Base-by-base conservation (phyloP, 495 filamentous ascomycete genomes). In the Tuber microsphaerosporum region DNA sequence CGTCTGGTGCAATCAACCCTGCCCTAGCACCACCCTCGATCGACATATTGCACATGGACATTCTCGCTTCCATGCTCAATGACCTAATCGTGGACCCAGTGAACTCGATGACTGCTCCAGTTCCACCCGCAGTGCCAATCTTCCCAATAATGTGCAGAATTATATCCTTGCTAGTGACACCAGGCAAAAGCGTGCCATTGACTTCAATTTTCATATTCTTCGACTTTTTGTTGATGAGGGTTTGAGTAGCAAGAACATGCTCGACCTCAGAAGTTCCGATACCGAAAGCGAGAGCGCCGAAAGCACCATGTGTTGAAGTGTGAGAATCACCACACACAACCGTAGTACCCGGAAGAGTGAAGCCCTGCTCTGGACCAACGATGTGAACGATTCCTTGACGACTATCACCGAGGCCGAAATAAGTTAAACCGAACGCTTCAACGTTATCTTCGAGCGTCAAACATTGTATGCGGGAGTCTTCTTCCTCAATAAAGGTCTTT, bases 1-100 rank as follows among this genome's bases (percentile, higher is more conserved):
- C 91, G 77, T 99, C 95, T 3, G 95, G 95, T 41, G 95, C 95
- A 74, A 99, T 90, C 92, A 99, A 94, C 75, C 95, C 95, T 75
- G 95, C 94, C 86, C 95, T 89, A 56, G 95, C 95, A 85, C 95
- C 95, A 75, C 86, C 95, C 86, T 99, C 95, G 83, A 98, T 97
- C n/a, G 94, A 93, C 95, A 99, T 99, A 86, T 99, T 99, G 86
- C 95, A 98, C 83, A 99, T 95, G 74, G 93, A 97, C 94, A 99
- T 98, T 81, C 95, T 91, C 51, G 95, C 95, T 84, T 99, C 95
- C 89, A 99, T 97, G 85, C 93, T 97, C 79, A 99, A 87, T 61
- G 84, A 85, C 77, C 92, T 89, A 82, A 99, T 97, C 73, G 94
- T 93, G 72, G 93, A 96, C 72, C 95, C 95, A 80, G 93, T 96